Evolutionary conservation across 805 yeast genomes (phyloP).

Genomic region (Blastobotrys mokoenaii): DNA sequence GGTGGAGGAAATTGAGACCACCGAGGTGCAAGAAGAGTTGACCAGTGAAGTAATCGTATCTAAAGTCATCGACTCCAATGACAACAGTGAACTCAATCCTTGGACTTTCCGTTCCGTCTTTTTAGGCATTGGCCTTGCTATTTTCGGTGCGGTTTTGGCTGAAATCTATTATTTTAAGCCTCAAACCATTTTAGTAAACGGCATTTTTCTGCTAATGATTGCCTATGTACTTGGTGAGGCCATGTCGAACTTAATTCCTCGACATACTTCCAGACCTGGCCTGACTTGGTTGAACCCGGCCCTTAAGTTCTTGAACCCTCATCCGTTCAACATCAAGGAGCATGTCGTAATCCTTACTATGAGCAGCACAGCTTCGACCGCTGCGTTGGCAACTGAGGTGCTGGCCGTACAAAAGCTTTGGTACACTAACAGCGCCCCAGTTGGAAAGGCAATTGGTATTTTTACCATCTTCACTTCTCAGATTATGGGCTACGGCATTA

Average conservation of each 20-base stretch:
- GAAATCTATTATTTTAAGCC: constrained; percentile 32
- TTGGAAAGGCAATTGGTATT: constrained; percentile 24
- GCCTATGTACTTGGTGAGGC: constrained; percentile 28
- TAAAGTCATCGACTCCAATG: constrained; percentile 18
- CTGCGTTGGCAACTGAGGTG: constrained; percentile 37
- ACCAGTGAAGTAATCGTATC: constrained; percentile 11
- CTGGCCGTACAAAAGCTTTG: constrained; percentile 29
- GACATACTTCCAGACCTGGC: constrained; percentile 8
- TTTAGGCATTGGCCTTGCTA: constrained; percentile 29
- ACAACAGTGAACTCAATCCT: constrained; percentile 30
- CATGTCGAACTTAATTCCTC: constrained; percentile 24
- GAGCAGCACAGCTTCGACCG: constrained; percentile 30
- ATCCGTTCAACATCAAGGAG: constrained; percentile 39
- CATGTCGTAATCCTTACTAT: constrained; percentile 35
- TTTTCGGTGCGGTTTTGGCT: constrained; percentile 30
- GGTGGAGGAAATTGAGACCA: no score
- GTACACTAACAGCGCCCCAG: constrained; percentile 22
- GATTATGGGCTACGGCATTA: constrained; percentile 57
- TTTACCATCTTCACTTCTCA: constrained; percentile 38
- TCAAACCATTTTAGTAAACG: constrained; percentile 29
- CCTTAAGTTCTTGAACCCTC: constrained; percentile 31
- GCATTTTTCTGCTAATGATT: constrained; percentile 29
- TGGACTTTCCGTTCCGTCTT: constrained; percentile 34
- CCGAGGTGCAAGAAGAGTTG: no score
- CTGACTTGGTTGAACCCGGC: constrained; percentile 14